Conservation (phyloP, 2,329 filamentous ascomycete species). For the Sporothrix luriei region DNA sequence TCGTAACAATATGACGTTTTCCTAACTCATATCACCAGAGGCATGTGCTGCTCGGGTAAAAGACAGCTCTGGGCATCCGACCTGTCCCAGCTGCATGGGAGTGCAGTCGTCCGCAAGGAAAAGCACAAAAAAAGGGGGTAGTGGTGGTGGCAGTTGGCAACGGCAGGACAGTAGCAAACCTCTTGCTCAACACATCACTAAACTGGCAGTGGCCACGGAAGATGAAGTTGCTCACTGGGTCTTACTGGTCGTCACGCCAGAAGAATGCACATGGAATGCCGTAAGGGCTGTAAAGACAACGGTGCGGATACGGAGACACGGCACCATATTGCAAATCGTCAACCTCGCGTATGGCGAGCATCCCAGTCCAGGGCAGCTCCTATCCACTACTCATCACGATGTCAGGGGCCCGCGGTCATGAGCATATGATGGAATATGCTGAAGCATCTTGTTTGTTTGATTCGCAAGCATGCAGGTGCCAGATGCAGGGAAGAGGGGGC, state of each 20-base stretch:
- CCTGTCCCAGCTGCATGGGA: not conserved
- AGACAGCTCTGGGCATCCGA: not conserved
- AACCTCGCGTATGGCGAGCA: not conserved
- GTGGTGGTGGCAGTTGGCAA: too few relatives aligned
- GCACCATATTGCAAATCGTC: constrained; percentile 12
- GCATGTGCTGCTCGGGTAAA: not conserved
- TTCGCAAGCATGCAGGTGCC: not conserved
- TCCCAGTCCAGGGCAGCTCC: not conserved
- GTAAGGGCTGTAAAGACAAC: not conserved
- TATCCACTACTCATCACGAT: not conserved
- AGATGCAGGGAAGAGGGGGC: not conserved
- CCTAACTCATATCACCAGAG: not conserved
- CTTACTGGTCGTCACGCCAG: not conserved
- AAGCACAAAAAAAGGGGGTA: too few relatives aligned
- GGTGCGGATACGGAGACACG: not conserved
- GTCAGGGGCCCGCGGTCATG: too few relatives aligned
- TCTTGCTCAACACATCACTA: too few relatives aligned
- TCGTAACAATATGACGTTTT: not conserved
- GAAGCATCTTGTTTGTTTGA: not conserved
- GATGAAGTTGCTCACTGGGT: not conserved
- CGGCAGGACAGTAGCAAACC: too few relatives aligned
- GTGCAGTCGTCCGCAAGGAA: too few relatives aligned
- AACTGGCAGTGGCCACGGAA: not conserved
- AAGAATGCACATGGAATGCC: not conserved
- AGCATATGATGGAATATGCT: constrained; percentile 3